A percentile compares a stretch with the other conserved stretches of the same genome.
phyloP scores from a whole-genome alignment of 345 rosid species.

The Psidium guajava region DNA sequence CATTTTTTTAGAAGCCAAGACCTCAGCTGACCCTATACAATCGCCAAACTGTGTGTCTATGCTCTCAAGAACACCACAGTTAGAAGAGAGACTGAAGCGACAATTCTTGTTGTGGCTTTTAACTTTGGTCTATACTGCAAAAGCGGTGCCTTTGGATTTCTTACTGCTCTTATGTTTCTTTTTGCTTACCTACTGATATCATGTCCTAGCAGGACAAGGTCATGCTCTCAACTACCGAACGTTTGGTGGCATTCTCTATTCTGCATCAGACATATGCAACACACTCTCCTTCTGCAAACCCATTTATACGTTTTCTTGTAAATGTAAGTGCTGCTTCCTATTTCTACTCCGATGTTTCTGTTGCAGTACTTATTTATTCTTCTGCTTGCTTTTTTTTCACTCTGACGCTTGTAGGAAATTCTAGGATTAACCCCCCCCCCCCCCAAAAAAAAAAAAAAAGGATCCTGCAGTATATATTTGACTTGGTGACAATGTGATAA shows the following conservation, averaged over 20 bases:
- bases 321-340: constrained; percentile 27
- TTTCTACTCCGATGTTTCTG: neutral
- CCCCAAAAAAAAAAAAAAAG: no score
- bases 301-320: constrained; percentile 46
- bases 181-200: neutral
- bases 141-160: neutral
- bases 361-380: neutral
- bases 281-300: constrained; percentile 39
- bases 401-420: neutral
- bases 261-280: constrained; percentile 54
- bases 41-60: neutral
- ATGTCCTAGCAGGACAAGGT: constrained; percentile 39
- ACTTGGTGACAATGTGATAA: neutral
- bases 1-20: neutral
- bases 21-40: neutral
- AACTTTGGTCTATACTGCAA: neutral
- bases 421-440: no score
- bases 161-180: neutral
- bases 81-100: neutral
- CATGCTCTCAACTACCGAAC: constrained; percentile 45
- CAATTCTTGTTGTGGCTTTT: neutral
- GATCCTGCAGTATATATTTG: neutral
- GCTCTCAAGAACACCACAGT: neutral
- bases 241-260: constrained; percentile 62
- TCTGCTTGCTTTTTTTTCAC: neutral